Percentiles rank a stretch among this genome's conserved stretches.
Evolutionary conservation across 176 grass and related monocot genomes (phyloP).

Genomic region (Phoenix roebelenii): DNA sequence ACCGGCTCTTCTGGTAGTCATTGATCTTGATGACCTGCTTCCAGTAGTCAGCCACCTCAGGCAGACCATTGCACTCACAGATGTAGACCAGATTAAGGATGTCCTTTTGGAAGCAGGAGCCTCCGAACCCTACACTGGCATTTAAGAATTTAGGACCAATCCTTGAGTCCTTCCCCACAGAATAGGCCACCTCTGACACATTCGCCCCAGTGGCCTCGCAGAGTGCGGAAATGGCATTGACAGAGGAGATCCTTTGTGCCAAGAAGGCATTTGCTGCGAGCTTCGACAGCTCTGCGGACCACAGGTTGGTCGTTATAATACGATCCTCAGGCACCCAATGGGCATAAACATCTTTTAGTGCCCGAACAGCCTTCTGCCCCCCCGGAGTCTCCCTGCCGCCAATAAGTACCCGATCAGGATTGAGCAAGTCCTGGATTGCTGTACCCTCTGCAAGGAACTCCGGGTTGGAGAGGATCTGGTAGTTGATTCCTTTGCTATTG

Average conservation of each 20-base stretch:
- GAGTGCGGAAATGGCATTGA: constrained; percentile 3
- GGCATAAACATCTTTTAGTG: constrained; percentile 1
- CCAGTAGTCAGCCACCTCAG: constrained; percentile 10
- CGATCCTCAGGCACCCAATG: constrained; percentile 11
- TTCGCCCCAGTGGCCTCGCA: constrained; percentile 9
- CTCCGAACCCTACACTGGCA: constrained; percentile 1
- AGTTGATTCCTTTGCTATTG: constrained; percentile 15
- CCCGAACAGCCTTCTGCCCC: neutral
- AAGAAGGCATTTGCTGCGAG: neutral
- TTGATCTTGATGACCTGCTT: constrained; percentile 5
- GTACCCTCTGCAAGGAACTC: constrained; percentile 7
- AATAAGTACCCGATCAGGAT: constrained; percentile 5
- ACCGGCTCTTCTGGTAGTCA: constrained; percentile 6
- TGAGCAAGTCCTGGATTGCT: neutral
- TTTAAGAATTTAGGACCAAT: constrained; percentile 1
- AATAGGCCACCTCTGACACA: neutral
- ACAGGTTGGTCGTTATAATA: neutral
- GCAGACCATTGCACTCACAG: constrained; percentile 8
- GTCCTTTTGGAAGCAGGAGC: constrained; percentile 1
- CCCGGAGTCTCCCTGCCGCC: constrained; percentile 4
- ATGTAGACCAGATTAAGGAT: constrained; percentile 12
- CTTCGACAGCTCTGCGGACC: constrained; percentile 4
- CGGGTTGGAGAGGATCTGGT: constrained; percentile 4
- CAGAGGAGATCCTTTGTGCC: constrained; percentile 1
- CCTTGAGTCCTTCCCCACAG: constrained; percentile 6